These are phyloP conservation scores for Elymus sibiricus DNA, from an alignment of 176 grass and related monocot species.

Conservation along the genomic window DNA sequence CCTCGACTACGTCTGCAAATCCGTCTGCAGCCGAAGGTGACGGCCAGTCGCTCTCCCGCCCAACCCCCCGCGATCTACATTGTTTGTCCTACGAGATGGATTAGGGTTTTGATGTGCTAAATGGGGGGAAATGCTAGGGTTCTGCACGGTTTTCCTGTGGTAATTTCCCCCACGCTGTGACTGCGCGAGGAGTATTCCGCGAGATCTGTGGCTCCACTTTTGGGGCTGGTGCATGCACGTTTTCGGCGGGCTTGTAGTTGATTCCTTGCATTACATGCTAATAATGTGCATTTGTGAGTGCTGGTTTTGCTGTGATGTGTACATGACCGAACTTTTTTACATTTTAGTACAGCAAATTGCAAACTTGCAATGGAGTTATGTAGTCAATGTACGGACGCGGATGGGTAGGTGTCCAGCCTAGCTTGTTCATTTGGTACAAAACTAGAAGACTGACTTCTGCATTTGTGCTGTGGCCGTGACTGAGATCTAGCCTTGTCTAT, in stretches of 20 bases:
- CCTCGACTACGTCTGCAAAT: constrained; percentile 68
- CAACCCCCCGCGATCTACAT: background rate
- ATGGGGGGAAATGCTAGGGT: background rate
- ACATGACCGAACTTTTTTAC: background rate
- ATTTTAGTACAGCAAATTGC: background rate
- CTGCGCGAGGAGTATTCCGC: background rate
- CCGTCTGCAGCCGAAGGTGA: constrained; percentile 60
- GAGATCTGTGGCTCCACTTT: background rate
- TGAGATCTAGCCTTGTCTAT: background rate
- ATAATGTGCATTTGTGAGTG: background rate
- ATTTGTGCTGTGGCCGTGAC: background rate
- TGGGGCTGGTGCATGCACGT: background rate
- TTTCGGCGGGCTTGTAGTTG: no score
- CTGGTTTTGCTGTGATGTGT: background rate
- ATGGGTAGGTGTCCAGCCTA: background rate
- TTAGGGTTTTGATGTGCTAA: background rate
- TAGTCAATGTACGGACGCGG: background rate
- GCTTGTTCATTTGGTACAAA: background rate
- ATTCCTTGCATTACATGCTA: background rate
- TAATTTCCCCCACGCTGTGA: background rate
- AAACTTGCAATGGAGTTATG: background rate
- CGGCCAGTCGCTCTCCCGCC: background rate
- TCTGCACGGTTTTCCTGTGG: background rate
- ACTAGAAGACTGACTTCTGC: background rate
- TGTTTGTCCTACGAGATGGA: background rate